Percentiles rank a stretch among this genome's conserved stretches.
These are phyloP conservation scores for Toxicodendron radicans DNA, from an alignment of 345 rosid genomes.

Conservation along the genomic window DNA sequence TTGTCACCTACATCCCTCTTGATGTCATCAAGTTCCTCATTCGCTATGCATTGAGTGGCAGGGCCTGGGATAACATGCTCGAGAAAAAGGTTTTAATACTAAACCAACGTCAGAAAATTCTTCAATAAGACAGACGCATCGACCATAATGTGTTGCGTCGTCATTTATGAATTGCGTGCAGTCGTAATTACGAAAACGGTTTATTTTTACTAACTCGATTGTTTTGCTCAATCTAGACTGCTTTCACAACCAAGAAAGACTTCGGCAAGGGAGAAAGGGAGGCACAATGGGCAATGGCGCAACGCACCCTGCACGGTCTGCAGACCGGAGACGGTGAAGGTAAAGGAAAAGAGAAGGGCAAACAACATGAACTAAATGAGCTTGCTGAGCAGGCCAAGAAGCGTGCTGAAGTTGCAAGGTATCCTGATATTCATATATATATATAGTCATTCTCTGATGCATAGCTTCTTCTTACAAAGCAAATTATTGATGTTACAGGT, in stretches of 20 bases:
- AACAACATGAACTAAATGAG: slow-evolving; percentile 40
- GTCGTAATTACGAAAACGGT: too few species aligned
- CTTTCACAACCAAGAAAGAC: slow-evolving; percentile 78
- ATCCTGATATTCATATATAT: too few species aligned
- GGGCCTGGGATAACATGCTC: slow-evolving; percentile 63
- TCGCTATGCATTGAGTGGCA: slow-evolving; percentile 58
- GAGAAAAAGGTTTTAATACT: slow-evolving; percentile 43
- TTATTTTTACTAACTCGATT: neutral
- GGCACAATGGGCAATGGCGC: slow-evolving; percentile 72
- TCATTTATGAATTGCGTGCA: too few species aligned
- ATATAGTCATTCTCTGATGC: too few species aligned
- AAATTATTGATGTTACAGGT: slow-evolving; percentile 27
- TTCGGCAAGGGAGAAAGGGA: slow-evolving; percentile 76
- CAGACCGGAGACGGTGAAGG: slow-evolving; percentile 24
- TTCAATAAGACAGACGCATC: too few species aligned
- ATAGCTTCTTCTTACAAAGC: neutral
- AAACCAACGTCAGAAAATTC: too few species aligned
- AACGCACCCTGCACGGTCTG: slow-evolving; percentile 79
- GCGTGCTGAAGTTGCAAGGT: slow-evolving; percentile 83
- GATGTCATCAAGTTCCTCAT: slow-evolving; percentile 72
- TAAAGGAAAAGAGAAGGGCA: slow-evolving; percentile 39
- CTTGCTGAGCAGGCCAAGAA: slow-evolving; percentile 80
- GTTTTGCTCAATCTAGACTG: slow-evolving; percentile 37
- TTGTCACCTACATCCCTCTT: slow-evolving; percentile 67
- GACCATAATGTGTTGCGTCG: too few species aligned